Conservation (phyloP, 2,329 filamentous ascomycete genomes). For the Exserohilum turcica region DNA sequence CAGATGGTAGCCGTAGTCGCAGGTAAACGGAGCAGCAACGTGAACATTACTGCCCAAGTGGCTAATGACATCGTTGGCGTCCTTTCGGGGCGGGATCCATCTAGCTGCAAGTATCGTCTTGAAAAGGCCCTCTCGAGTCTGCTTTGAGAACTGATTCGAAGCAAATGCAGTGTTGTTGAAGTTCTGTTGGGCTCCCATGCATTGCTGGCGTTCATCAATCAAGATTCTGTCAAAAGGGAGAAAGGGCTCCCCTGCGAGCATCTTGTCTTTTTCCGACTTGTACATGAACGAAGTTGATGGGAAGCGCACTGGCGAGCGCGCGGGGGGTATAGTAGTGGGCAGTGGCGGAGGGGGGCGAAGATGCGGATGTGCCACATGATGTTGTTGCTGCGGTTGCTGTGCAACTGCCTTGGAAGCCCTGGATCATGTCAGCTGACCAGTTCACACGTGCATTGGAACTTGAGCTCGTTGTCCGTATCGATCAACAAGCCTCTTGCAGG, state of each 20-base stretch:
- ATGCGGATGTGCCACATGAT: conserved; percentile 29
- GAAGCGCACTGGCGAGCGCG: conserved; percentile 32
- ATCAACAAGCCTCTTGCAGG: background rate
- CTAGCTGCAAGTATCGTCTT: conserved; percentile 71
- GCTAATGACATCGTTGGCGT: conserved; percentile 46
- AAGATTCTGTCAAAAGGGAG: conserved; percentile 79
- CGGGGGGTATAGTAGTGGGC: conserved; percentile 24
- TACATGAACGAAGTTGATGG: conserved; percentile 37
- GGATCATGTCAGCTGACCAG: conserved; percentile 1
- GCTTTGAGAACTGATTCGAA: conserved; percentile 64
- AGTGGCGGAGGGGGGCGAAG: conserved; percentile 26
- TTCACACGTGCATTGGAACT: background rate
- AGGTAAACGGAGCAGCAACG: conserved; percentile 87
- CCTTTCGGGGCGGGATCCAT: conserved; percentile 42
- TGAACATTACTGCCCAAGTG: conserved; percentile 74
- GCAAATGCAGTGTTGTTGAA: conserved; percentile 87
- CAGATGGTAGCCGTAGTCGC: conserved; percentile 96
- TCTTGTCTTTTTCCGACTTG: conserved; percentile 83
- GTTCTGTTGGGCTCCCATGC: conserved; percentile 77
- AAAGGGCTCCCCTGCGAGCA: conserved; percentile 81
- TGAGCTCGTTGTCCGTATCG: background rate
- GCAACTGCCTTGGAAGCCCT: conserved; percentile 47
- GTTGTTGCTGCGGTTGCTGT: conserved; percentile 27
- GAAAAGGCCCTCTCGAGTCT: conserved; percentile 72
- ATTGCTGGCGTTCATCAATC: conserved; percentile 81